phyloP scores from a whole-genome alignment of 2,329 filamentous ascomycete species.

The Diplodia intermedia region DNA sequence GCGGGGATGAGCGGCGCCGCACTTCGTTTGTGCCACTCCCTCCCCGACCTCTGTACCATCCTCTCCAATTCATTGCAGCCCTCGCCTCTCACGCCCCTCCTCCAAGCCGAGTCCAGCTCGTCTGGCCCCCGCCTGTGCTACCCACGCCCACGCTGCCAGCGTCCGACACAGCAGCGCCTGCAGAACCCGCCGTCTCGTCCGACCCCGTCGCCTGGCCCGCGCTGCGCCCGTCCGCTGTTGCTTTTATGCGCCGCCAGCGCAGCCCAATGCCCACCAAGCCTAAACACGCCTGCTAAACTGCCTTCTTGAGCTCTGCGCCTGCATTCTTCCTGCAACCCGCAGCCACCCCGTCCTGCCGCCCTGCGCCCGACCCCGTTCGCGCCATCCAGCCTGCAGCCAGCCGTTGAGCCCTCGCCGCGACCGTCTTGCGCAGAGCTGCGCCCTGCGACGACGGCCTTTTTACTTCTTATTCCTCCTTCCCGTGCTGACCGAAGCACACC shows the following conservation, averaged over 20 bases:
- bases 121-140: slow-evolving; percentile 18
- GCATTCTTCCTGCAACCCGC: slow-evolving; percentile 9
- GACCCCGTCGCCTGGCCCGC: slow-evolving; percentile 5
- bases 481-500: not conserved
- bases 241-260: slow-evolving; percentile 28
- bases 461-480: not conserved
- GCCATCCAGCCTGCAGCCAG: slow-evolving; percentile 29
- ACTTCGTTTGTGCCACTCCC: slow-evolving; percentile 14
- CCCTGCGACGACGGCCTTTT: not conserved
- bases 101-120: not conserved
- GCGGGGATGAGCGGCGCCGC: slow-evolving; percentile 16
- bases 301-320: slow-evolving; percentile 9
- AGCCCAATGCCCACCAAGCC: slow-evolving; percentile 8
- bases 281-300: not conserved
- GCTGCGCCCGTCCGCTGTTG: slow-evolving; percentile 11
- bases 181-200: slow-evolving; percentile 17
- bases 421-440: not conserved
- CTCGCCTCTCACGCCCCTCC: not conserved
- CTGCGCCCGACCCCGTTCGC: slow-evolving; percentile 17
- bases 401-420: slow-evolving; percentile 18
- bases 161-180: slow-evolving; percentile 17
- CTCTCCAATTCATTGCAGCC: slow-evolving; percentile 21
- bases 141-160: slow-evolving; percentile 1
- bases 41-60: slow-evolving; percentile 20
- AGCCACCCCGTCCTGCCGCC: not conserved